Percentiles rank a stretch among this genome's conserved stretches.
These are phyloP conservation scores for Linnemannia exigua DNA, from an alignment of 192 early-diverging fungal species.

Conservation along the genomic window DNA sequence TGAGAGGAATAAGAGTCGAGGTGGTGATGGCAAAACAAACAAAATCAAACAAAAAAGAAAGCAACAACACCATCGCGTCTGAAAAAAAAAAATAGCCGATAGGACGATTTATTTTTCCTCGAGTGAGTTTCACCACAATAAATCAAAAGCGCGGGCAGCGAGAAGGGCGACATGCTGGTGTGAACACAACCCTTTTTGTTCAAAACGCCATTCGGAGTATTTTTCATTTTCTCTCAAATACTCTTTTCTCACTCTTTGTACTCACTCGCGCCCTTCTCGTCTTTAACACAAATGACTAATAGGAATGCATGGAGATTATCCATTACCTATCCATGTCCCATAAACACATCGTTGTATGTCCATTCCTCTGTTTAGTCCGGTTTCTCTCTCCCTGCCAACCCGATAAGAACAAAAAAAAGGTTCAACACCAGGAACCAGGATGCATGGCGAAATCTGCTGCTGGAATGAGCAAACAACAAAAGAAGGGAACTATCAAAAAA, in stretches of 20 bases:
- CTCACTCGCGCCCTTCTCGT: neutral
- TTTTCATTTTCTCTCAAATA: neutral
- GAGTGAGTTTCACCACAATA: neutral
- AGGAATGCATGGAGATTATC: neutral
- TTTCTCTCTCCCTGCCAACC: neutral
- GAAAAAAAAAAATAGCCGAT: neutral
- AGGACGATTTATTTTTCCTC: neutral
- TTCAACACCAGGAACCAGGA: no score
- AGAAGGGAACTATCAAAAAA: neutral
- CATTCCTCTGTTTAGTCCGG: neutral
- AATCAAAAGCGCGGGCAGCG: neutral
- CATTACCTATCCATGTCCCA: neutral
- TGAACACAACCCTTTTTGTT: neutral
- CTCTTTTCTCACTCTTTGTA: neutral
- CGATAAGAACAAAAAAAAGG: neutral
- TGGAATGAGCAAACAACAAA: neutral
- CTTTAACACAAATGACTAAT: neutral
- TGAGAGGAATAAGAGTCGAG: neutral
- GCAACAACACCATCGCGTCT: neutral
- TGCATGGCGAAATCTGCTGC: neutral
- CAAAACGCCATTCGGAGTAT: constrained; percentile 4
- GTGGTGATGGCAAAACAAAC: no score
- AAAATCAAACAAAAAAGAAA: neutral
- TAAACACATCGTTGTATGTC: neutral
- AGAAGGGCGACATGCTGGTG: neutral